phyloP scores from a whole-genome alignment of 192 early-diverging fungal species.

The Nowakowskiella sp. region DNA sequence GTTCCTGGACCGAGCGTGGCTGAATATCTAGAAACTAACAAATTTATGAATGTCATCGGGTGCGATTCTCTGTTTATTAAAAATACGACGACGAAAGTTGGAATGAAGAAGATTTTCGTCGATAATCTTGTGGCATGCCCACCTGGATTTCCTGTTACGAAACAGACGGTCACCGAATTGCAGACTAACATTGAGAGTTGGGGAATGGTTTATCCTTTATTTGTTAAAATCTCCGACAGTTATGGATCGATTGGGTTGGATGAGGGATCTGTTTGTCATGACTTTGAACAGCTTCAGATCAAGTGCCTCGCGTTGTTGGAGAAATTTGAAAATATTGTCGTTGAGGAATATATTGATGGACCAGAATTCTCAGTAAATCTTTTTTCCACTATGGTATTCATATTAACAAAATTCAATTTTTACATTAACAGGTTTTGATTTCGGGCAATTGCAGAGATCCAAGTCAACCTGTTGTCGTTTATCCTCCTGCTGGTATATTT shows the following conservation, averaged over 20 bases:
- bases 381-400: not conserved
- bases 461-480: conserved; percentile 17
- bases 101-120: conserved; percentile 31
- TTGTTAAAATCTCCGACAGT: conserved; percentile 28
- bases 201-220: conserved; percentile 31
- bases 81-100: conserved; percentile 30
- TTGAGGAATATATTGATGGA: conserved; percentile 35
- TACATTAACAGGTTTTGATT: conserved; percentile 18
- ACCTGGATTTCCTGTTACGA: conserved; percentile 23
- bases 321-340: conserved; percentile 23
- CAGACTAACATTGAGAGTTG: conserved; percentile 12
- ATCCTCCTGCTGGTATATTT: conserved; percentile 22
- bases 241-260: conserved; percentile 30
- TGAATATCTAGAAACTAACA: conserved; percentile 22
- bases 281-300: conserved; percentile 12
- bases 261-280: conserved; percentile 26
- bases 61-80: conserved; percentile 35
- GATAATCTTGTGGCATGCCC: conserved; percentile 29
- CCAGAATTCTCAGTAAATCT: conserved; percentile 27
- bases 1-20: conserved; percentile 32
- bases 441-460: conserved; percentile 29
- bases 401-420: not conserved
- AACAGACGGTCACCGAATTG: conserved; percentile 12
- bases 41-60: conserved; percentile 25
- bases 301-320: conserved; percentile 17